Evolutionary conservation across 768 basidiomycete genomes (phyloP).

Genomic region (Lactifluus hygrophoroides): DNA sequence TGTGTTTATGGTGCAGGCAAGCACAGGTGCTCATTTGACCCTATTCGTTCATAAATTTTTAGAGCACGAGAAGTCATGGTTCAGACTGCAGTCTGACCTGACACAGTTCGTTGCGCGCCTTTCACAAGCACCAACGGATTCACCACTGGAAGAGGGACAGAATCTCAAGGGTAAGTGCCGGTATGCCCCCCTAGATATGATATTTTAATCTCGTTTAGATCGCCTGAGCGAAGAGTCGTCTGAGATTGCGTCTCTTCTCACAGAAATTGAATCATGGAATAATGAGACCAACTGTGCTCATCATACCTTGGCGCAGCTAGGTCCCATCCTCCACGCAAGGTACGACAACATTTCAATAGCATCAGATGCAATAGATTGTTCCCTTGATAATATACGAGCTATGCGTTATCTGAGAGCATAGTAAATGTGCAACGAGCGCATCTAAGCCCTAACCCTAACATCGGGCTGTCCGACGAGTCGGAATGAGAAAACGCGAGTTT

Average conservation of each 20-base stretch:
- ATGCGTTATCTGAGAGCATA: background rate
- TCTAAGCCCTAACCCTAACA: slow-evolving; percentile 8
- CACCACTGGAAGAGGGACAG: slow-evolving; percentile 2
- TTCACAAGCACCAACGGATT: slow-evolving; percentile 6
- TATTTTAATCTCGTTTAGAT: background rate
- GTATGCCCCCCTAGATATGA: background rate
- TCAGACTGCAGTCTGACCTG: slow-evolving; percentile 6
- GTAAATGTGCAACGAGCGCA: background rate
- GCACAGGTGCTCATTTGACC: background rate
- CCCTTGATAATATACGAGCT: slow-evolving; percentile 12
- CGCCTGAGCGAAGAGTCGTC: background rate
- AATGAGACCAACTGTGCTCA: background rate
- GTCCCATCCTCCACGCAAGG: slow-evolving; percentile 10
- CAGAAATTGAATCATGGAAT: background rate
- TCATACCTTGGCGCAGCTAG: slow-evolving; percentile 1
- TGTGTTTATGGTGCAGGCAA: background rate
- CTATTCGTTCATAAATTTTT: slow-evolving; percentile 15
- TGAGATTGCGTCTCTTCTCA: slow-evolving; percentile 1
- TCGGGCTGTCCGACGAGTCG: background rate
- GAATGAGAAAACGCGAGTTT: background rate
- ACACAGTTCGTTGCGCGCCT: slow-evolving; percentile 6
- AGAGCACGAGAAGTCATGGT: slow-evolving; percentile 14
- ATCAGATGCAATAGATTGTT: slow-evolving; percentile 12
- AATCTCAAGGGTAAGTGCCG: background rate
- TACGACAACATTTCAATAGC: slow-evolving; percentile 9